A percentile compares a stretch with the other conserved stretches of the same genome.
phyloP scores from a whole-genome alignment of 2,329 filamentous ascomycete genomes.

The Trichoderma sp. region DNA sequence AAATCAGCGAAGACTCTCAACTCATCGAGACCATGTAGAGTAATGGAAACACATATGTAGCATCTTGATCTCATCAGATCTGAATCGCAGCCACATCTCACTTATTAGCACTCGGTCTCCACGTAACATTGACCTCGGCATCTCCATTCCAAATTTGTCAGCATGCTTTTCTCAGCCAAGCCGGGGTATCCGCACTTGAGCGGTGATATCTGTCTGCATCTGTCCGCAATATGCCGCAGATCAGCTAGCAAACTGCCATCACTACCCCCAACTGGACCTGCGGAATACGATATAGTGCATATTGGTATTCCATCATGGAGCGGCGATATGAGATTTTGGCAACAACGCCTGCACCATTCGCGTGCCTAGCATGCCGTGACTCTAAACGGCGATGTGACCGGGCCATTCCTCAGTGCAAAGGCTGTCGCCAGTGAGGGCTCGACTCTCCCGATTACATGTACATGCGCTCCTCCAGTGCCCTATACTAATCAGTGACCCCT shows the following conservation, averaged over 20 bases:
- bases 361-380: slow-evolving; percentile 15
- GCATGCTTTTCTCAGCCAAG: neutral
- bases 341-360: slow-evolving; percentile 2
- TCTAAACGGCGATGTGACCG: slow-evolving; percentile 20
- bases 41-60: neutral
- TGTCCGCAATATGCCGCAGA: slow-evolving; percentile 13
- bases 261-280: neutral
- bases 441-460: neutral
- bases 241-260: neutral
- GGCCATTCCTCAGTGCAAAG: slow-evolving; percentile 15
- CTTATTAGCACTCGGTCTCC: too few relatives aligned
- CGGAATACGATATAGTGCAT: neutral
- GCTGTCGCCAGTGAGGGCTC: slow-evolving; percentile 16
- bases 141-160: neutral
- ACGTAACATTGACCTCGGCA: neutral
- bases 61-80: neutral
- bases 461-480: neutral
- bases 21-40: neutral
- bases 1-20: neutral
- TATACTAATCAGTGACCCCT: neutral
- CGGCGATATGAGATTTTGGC: slow-evolving; percentile 9
- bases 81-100: neutral
- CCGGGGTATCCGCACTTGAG: neutral
- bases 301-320: neutral
- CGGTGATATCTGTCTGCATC: slow-evolving; percentile 1